Conservation (phyloP, 2,329 filamentous ascomycete species). For the Epichloe scottii region DNA sequence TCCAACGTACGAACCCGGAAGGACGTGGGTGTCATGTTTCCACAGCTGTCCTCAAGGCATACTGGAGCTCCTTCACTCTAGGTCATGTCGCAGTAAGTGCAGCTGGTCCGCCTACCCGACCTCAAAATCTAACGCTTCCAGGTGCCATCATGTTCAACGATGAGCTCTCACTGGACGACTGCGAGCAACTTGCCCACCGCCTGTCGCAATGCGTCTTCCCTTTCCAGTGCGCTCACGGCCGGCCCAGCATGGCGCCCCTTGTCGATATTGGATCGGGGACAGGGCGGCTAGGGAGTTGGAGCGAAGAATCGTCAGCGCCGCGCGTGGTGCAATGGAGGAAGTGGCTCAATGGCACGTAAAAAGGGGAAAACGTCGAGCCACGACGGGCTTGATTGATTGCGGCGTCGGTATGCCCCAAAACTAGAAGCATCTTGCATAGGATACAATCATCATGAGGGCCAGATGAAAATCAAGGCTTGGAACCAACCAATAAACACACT, state of each 20-base stretch:
- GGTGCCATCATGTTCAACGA: slow-evolving; percentile 82
- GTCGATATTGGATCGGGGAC: slow-evolving; percentile 32
- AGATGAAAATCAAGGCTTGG: no score
- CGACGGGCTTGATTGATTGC: background rate
- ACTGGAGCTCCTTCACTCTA: slow-evolving; percentile 62
- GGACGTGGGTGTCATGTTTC: slow-evolving; percentile 49
- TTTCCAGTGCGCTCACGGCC: slow-evolving; percentile 74
- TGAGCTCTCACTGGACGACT: slow-evolving; percentile 42
- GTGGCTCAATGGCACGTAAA: slow-evolving; percentile 9
- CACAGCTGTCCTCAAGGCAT: slow-evolving; percentile 62
- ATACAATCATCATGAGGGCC: background rate
- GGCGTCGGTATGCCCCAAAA: background rate
- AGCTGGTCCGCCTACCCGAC: background rate
- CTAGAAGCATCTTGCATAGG: background rate
- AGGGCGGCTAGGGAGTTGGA: slow-evolving; percentile 15
- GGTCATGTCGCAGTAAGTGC: slow-evolving; percentile 54
- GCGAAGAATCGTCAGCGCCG: slow-evolving; percentile 6
- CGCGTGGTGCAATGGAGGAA: slow-evolving; percentile 11
- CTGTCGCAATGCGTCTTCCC: slow-evolving; percentile 58
- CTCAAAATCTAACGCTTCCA: slow-evolving; percentile 12
- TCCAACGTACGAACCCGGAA: slow-evolving; percentile 4
- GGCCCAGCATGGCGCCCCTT: slow-evolving; percentile 53
- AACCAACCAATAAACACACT: no score
- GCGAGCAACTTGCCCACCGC: slow-evolving; percentile 39
- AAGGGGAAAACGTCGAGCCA: background rate